These are phyloP conservation scores for Pichia sp. DNA, from an alignment of 1,139 yeast genomes.

Conservation along the genomic window DNA sequence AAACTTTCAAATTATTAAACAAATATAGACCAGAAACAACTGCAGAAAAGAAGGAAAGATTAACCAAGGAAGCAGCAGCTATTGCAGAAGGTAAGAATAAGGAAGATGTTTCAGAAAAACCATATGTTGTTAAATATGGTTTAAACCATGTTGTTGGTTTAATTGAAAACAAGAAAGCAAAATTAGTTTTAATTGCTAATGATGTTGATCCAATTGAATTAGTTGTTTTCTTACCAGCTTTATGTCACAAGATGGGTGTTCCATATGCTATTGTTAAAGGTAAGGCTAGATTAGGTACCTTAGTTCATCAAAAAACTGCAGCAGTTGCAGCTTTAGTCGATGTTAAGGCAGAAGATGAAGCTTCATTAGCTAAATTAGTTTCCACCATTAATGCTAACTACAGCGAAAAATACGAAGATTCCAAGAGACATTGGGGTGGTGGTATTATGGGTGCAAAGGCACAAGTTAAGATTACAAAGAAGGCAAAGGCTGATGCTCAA, in stretches of 20 bases:
- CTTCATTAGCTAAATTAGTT: conserved; percentile 85
- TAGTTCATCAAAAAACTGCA: conserved; percentile 94
- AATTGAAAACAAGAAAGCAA: conserved; percentile 96
- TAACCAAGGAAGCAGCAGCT: conserved; percentile 97
- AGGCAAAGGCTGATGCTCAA: conserved; percentile 37
- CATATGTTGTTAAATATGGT: conserved; percentile 94
- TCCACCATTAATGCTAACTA: conserved; percentile 92
- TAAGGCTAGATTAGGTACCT: conserved; percentile 96
- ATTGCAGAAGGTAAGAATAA: conserved; percentile 95
- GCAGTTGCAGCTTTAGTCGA: conserved; percentile 97
- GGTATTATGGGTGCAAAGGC: conserved; percentile 96
- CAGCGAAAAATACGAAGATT: conserved; percentile 85
- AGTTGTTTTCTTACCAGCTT: conserved; percentile 94
- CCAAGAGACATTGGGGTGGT: conserved; percentile 99
- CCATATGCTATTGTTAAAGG: conserved; percentile 98
- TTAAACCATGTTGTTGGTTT: conserved; percentile 96
- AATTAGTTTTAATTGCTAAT: conserved; percentile 92
- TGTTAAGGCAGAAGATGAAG: conserved; percentile 88
- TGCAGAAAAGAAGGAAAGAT: conserved; percentile 98
- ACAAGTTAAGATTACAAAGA: conserved; percentile 55
- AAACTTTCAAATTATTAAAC: conserved; percentile 93
- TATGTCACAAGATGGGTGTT: conserved; percentile 98
- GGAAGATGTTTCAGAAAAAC: conserved; percentile 93
- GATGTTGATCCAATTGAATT: conserved; percentile 98
- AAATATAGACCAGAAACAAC: conserved; percentile 97